Percentiles rank a stretch among this genome's conserved stretches.
Evolutionary conservation across 148 eudicot species (phyloP).

Genomic region (Silene conica): DNA sequence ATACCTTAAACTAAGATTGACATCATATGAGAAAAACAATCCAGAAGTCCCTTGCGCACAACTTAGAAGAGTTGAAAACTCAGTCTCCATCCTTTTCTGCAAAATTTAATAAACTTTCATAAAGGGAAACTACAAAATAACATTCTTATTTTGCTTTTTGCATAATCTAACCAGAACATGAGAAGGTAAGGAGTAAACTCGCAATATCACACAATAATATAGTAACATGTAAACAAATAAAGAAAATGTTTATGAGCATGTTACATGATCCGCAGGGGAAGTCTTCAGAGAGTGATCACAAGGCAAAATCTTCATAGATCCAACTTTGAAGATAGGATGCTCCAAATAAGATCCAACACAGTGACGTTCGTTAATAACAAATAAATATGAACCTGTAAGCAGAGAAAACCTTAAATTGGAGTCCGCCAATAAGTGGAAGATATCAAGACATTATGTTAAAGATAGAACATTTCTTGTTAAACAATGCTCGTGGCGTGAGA

Average conservation of each 20-base stretch:
- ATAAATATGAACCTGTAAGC: constrained; percentile 71
- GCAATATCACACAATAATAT: too few relatives aligned
- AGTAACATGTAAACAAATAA: not conserved
- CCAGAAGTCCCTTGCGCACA: constrained; percentile 75
- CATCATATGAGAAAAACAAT: constrained; percentile 83
- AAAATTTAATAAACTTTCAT: constrained; percentile 15
- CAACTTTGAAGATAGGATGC: constrained; percentile 73
- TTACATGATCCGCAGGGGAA: constrained; percentile 77
- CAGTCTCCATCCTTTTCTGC: constrained; percentile 92
- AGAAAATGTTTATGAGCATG: not conserved
- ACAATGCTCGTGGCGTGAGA: not conserved
- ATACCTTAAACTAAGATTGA: constrained; percentile 90
- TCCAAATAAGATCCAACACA: constrained; percentile 87
- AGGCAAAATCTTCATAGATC: constrained; percentile 76
- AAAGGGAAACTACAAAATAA: not conserved
- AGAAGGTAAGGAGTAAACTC: too few relatives aligned
- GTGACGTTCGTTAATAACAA: constrained; percentile 78
- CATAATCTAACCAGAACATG: too few relatives aligned
- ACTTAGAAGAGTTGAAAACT: constrained; percentile 62
- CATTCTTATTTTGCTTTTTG: not conserved
- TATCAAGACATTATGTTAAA: not conserved
- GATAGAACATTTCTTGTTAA: not conserved
- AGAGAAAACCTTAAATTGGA: constrained; percentile 8
- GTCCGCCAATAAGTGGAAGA: not conserved
- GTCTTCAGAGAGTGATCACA: constrained; percentile 78